Percentiles rank a stretch among this genome's conserved stretches.
Evolutionary conservation across 768 basidiomycete species (phyloP).

Genomic region (Podaxis carcinomalis): DNA sequence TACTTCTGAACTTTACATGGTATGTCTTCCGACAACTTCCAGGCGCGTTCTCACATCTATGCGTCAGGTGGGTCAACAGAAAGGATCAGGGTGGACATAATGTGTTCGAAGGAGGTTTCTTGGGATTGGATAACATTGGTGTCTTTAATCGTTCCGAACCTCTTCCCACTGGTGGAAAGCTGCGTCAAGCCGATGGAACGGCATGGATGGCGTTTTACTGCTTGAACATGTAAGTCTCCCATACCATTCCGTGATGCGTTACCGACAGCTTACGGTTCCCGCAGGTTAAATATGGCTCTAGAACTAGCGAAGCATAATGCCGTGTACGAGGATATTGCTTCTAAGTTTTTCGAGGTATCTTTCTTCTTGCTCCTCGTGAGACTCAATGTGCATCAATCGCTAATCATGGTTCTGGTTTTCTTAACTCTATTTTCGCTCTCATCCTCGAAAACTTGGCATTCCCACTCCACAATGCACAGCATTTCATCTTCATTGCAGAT

Average conservation of each 20-base stretch:
- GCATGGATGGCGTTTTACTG: slow-evolving; percentile 99
- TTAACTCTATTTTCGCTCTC: background rate
- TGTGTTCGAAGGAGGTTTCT: slow-evolving; percentile 97
- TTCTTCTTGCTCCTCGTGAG: background rate
- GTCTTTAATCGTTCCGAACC: slow-evolving; percentile 98
- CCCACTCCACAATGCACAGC: slow-evolving; percentile 39
- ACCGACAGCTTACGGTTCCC: background rate
- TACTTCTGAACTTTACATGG: slow-evolving; percentile 97
- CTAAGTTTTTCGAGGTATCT: slow-evolving; percentile 88
- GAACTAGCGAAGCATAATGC: slow-evolving; percentile 97
- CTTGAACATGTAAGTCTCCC: slow-evolving; percentile 74
- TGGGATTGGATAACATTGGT: slow-evolving; percentile 97
- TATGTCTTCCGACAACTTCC: slow-evolving; percentile 19
- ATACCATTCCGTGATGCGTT: background rate
- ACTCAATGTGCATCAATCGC: slow-evolving; percentile 78
- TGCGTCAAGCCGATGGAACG: slow-evolving; percentile 97
- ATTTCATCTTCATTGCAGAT: slow-evolving; percentile 97
- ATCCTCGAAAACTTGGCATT: background rate
- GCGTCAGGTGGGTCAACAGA: slow-evolving; percentile 90
- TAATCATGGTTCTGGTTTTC: slow-evolving; percentile 71
- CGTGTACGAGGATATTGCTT: slow-evolving; percentile 98
- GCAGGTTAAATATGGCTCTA: slow-evolving; percentile 92
- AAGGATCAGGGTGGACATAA: slow-evolving; percentile 95
- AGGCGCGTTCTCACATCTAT: background rate
- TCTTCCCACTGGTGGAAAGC: slow-evolving; percentile 86